A percentile compares a stretch with the other conserved stretches of the same genome.
phyloP scores from a whole-genome alignment of 2,329 filamentous ascomycete genomes.

The Gyromitra esculenta region DNA sequence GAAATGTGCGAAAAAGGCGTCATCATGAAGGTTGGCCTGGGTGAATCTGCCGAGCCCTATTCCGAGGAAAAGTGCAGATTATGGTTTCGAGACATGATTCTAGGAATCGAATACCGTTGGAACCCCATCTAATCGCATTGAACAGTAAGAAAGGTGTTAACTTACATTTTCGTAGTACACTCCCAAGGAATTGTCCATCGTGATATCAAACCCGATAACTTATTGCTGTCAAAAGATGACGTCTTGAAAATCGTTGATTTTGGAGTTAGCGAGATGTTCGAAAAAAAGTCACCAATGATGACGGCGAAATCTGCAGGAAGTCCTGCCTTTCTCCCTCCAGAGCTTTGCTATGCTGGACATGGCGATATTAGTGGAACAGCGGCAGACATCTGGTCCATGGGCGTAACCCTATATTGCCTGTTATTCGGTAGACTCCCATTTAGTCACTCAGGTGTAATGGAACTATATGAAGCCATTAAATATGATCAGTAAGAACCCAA shows the following conservation, averaged over 20 bases:
- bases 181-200: conserved; percentile 93
- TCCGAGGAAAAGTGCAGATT: conserved; percentile 80
- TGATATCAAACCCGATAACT: conserved; percentile 98
- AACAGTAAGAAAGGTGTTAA: conserved; percentile 39
- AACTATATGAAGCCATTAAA: conserved; percentile 89
- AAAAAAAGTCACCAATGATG: conserved; percentile 85
- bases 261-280: conserved; percentile 99
- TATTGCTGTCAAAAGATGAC: conserved; percentile 86
- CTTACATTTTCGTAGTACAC: conserved; percentile 71
- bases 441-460: conserved; percentile 78
- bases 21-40: conserved; percentile 93
- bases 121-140: conserved; percentile 55
- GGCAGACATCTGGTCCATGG: conserved; percentile 98
- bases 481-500: conserved; percentile 65
- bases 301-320: conserved; percentile 94
- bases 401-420: conserved; percentile 90
- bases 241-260: conserved; percentile 98
- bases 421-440: conserved; percentile 91
- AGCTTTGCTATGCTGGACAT: conserved; percentile 86
- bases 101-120: conserved; percentile 91
- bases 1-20: conserved; percentile 99
- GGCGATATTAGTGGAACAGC: conserved; percentile 87
- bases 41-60: conserved; percentile 83
- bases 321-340: conserved; percentile 91
- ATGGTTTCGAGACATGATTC: conserved; percentile 93